These are phyloP conservation scores for Marchantia polymorpha DNA, from an alignment of 225 moss, liverwort and hornwort species.

Conservation along the genomic window DNA sequence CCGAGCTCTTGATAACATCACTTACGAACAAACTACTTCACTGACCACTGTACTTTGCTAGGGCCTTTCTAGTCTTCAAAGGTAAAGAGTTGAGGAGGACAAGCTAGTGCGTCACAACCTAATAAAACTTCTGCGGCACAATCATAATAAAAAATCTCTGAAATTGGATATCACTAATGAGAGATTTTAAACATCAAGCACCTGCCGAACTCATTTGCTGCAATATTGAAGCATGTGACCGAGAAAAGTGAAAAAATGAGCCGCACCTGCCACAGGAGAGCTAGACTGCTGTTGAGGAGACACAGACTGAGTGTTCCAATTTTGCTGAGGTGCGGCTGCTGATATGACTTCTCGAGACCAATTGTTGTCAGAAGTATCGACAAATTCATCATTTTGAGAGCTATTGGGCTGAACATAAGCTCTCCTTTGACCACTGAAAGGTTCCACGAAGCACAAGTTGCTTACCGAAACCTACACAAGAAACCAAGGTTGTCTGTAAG, in stretches of 20 bases:
- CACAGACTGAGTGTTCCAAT: slow-evolving; percentile 26
- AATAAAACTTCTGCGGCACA: too few species aligned
- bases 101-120: too few species aligned
- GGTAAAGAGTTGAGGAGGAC: too few species aligned
- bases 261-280: slow-evolving; percentile 6
- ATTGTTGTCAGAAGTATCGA: slow-evolving; percentile 17
- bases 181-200: not conserved
- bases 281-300: slow-evolving; percentile 19
- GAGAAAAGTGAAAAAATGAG: not conserved
- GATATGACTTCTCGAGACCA: not conserved
- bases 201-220: too few species aligned
- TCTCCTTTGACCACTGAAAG: slow-evolving; percentile 26
- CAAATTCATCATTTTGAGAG: not conserved
- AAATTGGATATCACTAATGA: too few species aligned
- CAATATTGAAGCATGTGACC: too few species aligned
- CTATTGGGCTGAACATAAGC: slow-evolving; percentile 24
- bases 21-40: too few species aligned
- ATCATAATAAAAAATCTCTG: too few species aligned
- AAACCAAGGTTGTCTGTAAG: not conserved
- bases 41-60: too few species aligned
- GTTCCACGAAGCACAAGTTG: slow-evolving; percentile 38
- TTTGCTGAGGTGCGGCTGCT: slow-evolving; percentile 18
- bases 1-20: not conserved
- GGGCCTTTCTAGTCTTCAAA: too few species aligned
- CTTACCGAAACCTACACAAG: slow-evolving; percentile 36